Conservation (phyloP, 306 rosid species). For the Lathyrus aphaca region DNA sequence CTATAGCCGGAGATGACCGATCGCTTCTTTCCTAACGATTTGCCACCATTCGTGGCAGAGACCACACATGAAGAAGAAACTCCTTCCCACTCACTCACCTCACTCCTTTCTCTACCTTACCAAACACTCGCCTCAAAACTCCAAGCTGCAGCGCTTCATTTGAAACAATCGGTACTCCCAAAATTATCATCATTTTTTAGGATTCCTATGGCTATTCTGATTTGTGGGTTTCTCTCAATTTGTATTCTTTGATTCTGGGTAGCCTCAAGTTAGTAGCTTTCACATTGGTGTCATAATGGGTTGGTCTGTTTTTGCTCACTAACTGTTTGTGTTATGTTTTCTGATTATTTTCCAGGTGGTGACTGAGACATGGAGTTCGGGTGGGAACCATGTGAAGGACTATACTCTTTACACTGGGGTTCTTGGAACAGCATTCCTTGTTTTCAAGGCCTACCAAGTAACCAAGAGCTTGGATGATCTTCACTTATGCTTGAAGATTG, state of each 20-base stretch:
- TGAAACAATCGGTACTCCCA: slow-evolving; percentile 64
- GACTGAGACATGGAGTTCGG: slow-evolving; percentile 69
- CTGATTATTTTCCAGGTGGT: slow-evolving; percentile 55
- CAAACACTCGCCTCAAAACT: slow-evolving; percentile 44
- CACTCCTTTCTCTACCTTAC: slow-evolving; percentile 63
- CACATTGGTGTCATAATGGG: slow-evolving; percentile 9
- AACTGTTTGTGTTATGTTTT: slow-evolving; percentile 35
- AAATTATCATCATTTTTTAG: not conserved
- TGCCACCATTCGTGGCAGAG: slow-evolving; percentile 64
- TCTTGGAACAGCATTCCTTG: slow-evolving; percentile 76
- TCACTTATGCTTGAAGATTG: slow-evolving; percentile 64
- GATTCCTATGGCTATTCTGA: not conserved
- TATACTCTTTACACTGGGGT: slow-evolving; percentile 72
- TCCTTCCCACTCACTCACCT: slow-evolving; percentile 40
- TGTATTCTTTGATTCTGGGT: slow-evolving; percentile 19
- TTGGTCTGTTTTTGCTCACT: slow-evolving; percentile 10
- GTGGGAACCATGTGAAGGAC: slow-evolving; percentile 63
- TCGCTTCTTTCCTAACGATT: slow-evolving; percentile 68
- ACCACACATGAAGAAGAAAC: slow-evolving; percentile 31
- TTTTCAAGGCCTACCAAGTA: slow-evolving; percentile 67
- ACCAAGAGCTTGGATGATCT: slow-evolving; percentile 66
- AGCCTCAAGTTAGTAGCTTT: slow-evolving; percentile 36
- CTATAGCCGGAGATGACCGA: slow-evolving; percentile 53
- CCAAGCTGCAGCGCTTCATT: slow-evolving; percentile 54
- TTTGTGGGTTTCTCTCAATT: slow-evolving; percentile 26